phyloP scores from a whole-genome alignment of 192 early-diverging fungal species.

The Rhizophagus clarus region DNA sequence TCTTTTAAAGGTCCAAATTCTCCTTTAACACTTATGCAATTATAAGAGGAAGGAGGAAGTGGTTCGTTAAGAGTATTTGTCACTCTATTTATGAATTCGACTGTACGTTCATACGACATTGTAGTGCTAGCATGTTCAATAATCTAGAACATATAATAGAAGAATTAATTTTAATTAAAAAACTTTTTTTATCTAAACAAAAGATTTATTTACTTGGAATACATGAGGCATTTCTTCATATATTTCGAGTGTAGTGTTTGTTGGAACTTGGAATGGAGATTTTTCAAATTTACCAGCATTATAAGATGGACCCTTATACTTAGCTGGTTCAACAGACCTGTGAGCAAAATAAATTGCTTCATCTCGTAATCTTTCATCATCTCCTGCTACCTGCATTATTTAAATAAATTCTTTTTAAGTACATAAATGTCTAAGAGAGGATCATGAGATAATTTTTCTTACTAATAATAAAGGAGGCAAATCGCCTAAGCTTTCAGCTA shows the following conservation, averaged over 20 bases:
- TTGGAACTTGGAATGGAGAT: too few relatives aligned
- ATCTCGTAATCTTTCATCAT: conserved; percentile 51
- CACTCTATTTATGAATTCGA: background rate
- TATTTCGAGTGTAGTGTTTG: too few relatives aligned
- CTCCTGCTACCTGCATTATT: conserved; percentile 44
- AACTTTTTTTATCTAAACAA: background rate
- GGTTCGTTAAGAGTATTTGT: too few relatives aligned
- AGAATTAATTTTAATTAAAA: background rate
- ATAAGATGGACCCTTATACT: background rate
- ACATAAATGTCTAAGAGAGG: too few relatives aligned
- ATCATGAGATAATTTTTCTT: too few relatives aligned
- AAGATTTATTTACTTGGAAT: conserved; percentile 1
- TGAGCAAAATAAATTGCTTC: conserved; percentile 47
- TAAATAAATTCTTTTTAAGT: background rate
- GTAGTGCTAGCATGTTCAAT: background rate
- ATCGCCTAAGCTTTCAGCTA: too few relatives aligned
- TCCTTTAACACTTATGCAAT: too few relatives aligned
- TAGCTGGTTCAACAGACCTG: too few relatives aligned
- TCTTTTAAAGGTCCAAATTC: too few relatives aligned
- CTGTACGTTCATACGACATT: background rate
- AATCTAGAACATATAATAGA: background rate
- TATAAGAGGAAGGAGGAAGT: too few relatives aligned
- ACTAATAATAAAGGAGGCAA: too few relatives aligned
- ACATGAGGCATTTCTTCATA: too few relatives aligned
- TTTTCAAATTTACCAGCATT: background rate